phyloP scores from a whole-genome alignment of 495 filamentous ascomycete genomes.

The Saxophila tyrrhenica region DNA sequence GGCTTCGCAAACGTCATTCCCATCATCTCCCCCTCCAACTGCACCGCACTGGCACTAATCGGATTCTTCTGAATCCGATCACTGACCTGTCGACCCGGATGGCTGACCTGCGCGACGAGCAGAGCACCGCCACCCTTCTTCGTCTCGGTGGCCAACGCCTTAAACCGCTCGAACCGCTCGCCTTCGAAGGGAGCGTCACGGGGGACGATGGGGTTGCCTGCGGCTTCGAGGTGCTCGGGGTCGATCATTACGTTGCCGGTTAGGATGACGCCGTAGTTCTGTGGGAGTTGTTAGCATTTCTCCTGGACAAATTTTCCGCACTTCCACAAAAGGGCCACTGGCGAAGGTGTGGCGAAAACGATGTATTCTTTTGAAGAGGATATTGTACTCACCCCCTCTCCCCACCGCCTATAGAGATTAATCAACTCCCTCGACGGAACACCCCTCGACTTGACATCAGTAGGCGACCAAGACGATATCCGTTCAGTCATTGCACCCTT shows the following conservation, averaged over 20 bases:
- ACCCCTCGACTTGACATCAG: slow-evolving; percentile 38
- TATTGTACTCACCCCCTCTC: slow-evolving; percentile 46
- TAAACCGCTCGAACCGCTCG: slow-evolving; percentile 48
- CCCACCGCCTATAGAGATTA: slow-evolving; percentile 50
- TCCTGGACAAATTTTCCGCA: too few relatives aligned
- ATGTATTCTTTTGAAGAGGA: too few relatives aligned
- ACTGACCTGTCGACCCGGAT: slow-evolving; percentile 49
- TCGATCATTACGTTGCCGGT: slow-evolving; percentile 56
- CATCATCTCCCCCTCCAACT: slow-evolving; percentile 36
- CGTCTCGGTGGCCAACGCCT: slow-evolving; percentile 35
- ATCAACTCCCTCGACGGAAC: slow-evolving; percentile 47
- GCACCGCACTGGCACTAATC: slow-evolving; percentile 49
- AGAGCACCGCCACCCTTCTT: slow-evolving; percentile 46
- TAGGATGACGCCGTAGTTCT: slow-evolving; percentile 32
- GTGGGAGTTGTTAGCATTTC: too few relatives aligned
- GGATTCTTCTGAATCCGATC: slow-evolving; percentile 42
- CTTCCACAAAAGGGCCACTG: too few relatives aligned
- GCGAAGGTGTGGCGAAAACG: too few relatives aligned
- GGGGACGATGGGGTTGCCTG: slow-evolving; percentile 49
- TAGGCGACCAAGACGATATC: slow-evolving; percentile 44
- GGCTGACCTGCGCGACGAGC: slow-evolving; percentile 48
- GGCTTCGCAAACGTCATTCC: slow-evolving; percentile 41
- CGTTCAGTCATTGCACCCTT: slow-evolving; percentile 56
- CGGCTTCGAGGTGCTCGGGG: slow-evolving; percentile 44
- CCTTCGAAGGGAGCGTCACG: slow-evolving; percentile 36